phyloP scores from a whole-genome alignment of 2,329 filamentous ascomycete genomes.

The Thelonectria olida region DNA sequence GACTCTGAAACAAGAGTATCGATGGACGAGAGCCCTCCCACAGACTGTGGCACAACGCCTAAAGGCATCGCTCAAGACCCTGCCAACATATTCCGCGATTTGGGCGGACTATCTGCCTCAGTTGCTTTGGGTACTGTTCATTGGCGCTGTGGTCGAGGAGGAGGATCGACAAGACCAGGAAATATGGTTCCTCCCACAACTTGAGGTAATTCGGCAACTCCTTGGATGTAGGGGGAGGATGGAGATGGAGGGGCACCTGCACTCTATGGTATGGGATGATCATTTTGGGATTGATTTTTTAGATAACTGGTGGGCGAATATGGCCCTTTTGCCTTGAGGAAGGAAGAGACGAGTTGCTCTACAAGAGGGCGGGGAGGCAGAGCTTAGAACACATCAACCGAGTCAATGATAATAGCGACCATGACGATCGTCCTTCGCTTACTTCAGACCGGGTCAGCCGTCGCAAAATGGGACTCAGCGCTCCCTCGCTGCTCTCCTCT shows the following conservation, averaged over 20 bases:
- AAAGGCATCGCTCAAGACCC: neutral
- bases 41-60: neutral
- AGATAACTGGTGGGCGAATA: neutral
- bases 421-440: too few species aligned
- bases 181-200: conserved; percentile 4
- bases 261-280: conserved; percentile 2
- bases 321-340: too few species aligned
- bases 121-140: conserved; percentile 5
- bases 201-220: neutral
- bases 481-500: too few species aligned
- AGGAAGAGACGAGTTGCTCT: too few species aligned
- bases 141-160: neutral
- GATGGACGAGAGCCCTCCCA: neutral
- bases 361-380: too few species aligned
- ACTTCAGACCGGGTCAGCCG: too few species aligned
- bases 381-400: too few species aligned
- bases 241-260: neutral
- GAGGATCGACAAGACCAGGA: neutral
- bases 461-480: too few species aligned
- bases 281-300: neutral
- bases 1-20: neutral
- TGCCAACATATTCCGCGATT: neutral
- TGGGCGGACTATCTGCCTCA: neutral
- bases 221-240: neutral
- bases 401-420: too few species aligned